Base-by-base conservation (phyloP, 2,329 filamentous ascomycete species). In the Drechslerella dactyloides region DNA sequence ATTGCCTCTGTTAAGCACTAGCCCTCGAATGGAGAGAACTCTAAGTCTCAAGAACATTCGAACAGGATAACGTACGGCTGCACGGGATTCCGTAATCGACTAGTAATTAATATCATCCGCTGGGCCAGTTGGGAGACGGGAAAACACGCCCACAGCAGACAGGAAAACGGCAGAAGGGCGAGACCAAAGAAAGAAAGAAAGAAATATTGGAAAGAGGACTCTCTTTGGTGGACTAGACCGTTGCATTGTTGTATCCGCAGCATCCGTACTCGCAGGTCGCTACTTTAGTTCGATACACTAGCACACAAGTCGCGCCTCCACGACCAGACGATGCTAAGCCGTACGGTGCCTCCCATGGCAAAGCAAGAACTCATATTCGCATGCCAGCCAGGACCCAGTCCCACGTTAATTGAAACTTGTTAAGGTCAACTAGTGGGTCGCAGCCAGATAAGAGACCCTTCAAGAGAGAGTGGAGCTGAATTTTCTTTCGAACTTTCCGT, bases 1-100 rank as follows among this genome's bases (percentile, higher is more conserved):
- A 46, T 56, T 63, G 52, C 53, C 65, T 62, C 42, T 63, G 54
- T 53, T 69, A 69, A 51, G 65, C 37, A 35, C 65, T 55, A 58
- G 21, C 46, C 15, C n/a, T 17, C 37, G 15, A 42, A 42, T 42
- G 37, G 4, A 42, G 37, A 13, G n/a, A 17, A 42, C 37, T 8
- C 8, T 33, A 33, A 33, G 8, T 8, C 27, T 8, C 27, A 33
- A 33, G 27, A 33, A 33, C 27, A 33, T 33, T 33, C 27, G 27
- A 33, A 13, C 37, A 42, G 37, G 15, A 42, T 13, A 17, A 42
- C 13, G 37, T 13, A 15, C n/a, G 37, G 37, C 27, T 33, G 27
- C 27, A 42, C 37, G 37, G 37, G 37, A 42, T 42, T 42, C 37
- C 37, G 37, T 42, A 42, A 42, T 42, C 37, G 4, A 42, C 37